Evolutionary conservation across 2,329 filamentous ascomycete species (phyloP), one percentile per base, ranked within the genome.

Genomic region (Aspergillus sp.): DNA sequence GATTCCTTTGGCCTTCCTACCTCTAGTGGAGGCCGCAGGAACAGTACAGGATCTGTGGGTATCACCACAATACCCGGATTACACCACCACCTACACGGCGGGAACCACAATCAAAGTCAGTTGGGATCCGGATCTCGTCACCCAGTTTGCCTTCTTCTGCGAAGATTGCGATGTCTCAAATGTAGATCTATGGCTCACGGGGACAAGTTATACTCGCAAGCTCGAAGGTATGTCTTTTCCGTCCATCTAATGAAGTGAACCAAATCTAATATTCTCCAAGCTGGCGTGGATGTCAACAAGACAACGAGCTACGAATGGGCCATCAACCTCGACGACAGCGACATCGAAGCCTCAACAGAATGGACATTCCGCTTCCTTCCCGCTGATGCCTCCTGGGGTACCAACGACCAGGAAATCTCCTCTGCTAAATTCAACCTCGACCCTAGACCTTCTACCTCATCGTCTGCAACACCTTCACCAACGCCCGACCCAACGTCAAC

Each of bases 331-430:
- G 39, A 39, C 30, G 32, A 30, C 26, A 15, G 32, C 24, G 55
- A 57, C 30, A n/a, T 57, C 26, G 38, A 48, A 30, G 20, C 26
- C 15, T 53, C 44, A 34, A 30, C 22, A 5, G 45, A 49, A 24
- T 57, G 49, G 55, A 49, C 50, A 7, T 47, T 57, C 26, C 55
- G 55, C 38, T 57, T 57, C 45, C 44, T 57, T 15, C 55, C 49
- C 9, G 30, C 50, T 15, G 39, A 53, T 39, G 32, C 49, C 22
- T 18, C 38, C 20, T 57, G 44, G 44, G 49, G 49, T 32, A 20
- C 22, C 7, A 44, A 41, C 6, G 38, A 52, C 49, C 48, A 57
- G 50, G 55, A 57, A 45, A 52, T 57, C 26, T 53, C 55, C 45
- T 53, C 49, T 13, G 26, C 55, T 4, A 49, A 50, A 17, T 57